Conservation (phyloP, 345 rosid genomes). For the Mallotus nudiflorus region DNA sequence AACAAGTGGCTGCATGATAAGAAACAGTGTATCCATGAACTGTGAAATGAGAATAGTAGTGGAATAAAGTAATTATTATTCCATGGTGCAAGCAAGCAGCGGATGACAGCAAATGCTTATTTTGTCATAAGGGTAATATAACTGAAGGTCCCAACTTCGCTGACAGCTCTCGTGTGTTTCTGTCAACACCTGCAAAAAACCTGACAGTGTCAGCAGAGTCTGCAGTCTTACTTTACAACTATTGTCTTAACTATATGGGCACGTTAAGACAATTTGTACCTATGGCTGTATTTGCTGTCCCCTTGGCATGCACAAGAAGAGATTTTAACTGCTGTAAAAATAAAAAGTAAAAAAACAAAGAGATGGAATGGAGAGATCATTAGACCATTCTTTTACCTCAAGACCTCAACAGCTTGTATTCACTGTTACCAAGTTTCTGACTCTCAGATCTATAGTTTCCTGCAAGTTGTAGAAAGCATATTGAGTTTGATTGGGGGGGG, state of each 20-base stretch:
- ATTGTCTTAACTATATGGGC: neutral
- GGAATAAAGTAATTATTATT: no score
- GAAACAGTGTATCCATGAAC: no score
- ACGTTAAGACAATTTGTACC: slow-evolving; percentile 1
- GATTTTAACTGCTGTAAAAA: neutral
- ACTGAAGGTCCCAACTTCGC: neutral
- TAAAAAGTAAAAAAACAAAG: no score
- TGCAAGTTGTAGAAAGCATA: neutral
- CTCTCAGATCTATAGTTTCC: slow-evolving; percentile 13
- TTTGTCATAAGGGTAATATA: neutral
- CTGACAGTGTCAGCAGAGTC: slow-evolving; percentile 5
- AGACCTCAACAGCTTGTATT: neutral
- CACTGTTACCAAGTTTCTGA: slow-evolving; percentile 3
- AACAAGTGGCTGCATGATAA: no score
- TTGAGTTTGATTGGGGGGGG: neutral
- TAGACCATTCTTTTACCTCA: no score
- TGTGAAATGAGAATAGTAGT: no score
- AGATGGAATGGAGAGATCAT: neutral
- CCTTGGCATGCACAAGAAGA: neutral
- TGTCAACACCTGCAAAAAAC: slow-evolving; percentile 13
- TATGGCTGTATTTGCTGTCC: neutral
- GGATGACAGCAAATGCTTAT: neutral
- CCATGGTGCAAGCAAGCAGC: no score
- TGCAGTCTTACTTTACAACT: neutral
- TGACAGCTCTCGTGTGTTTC: slow-evolving; percentile 21